These are phyloP conservation scores for Podospora australis DNA, from an alignment of 495 filamentous ascomycete species.

Conservation along the genomic window DNA sequence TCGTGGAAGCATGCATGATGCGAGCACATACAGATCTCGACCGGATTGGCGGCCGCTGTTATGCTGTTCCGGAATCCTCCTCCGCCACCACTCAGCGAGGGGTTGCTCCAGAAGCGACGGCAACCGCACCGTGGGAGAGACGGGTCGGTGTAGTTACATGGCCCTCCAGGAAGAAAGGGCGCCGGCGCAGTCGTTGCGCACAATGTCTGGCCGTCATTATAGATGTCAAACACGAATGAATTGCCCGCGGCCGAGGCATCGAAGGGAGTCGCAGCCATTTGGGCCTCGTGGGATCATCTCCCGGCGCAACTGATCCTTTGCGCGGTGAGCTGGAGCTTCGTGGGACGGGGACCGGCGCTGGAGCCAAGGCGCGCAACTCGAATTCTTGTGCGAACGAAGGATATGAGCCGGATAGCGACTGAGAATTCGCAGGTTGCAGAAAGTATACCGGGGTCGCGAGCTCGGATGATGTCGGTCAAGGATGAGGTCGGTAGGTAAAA, in stretches of 20 bases:
- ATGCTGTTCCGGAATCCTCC: conserved; percentile 13
- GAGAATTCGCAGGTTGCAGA: neutral
- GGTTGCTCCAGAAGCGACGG: conserved; percentile 56
- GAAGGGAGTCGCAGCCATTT: conserved; percentile 46
- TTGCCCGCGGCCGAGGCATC: conserved; percentile 32
- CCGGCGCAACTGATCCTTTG: conserved; percentile 11
- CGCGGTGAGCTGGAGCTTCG: neutral
- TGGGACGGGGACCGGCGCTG: neutral
- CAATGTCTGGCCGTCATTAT: conserved; percentile 34
- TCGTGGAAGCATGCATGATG: conserved; percentile 71
- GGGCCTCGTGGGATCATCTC: conserved; percentile 25
- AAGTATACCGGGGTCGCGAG: neutral
- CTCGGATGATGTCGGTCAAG: neutral
- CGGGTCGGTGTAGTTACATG: conserved; percentile 58
- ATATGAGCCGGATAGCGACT: neutral
- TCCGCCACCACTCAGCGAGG: conserved; percentile 19
- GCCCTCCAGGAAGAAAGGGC: conserved; percentile 44
- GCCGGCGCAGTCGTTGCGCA: conserved; percentile 7
- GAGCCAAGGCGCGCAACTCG: neutral
- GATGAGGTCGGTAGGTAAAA: neutral
- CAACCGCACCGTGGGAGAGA: conserved; percentile 54
- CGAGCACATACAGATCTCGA: conserved; percentile 59
- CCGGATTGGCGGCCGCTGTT: conserved; percentile 19
- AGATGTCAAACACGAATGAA: conserved; percentile 43
- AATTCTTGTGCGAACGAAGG: neutral